Evolutionary conservation across 345 rosid genomes (phyloP), one percentile per base, ranked within the genome.

Genomic region (Cardamine resedifolia): DNA sequence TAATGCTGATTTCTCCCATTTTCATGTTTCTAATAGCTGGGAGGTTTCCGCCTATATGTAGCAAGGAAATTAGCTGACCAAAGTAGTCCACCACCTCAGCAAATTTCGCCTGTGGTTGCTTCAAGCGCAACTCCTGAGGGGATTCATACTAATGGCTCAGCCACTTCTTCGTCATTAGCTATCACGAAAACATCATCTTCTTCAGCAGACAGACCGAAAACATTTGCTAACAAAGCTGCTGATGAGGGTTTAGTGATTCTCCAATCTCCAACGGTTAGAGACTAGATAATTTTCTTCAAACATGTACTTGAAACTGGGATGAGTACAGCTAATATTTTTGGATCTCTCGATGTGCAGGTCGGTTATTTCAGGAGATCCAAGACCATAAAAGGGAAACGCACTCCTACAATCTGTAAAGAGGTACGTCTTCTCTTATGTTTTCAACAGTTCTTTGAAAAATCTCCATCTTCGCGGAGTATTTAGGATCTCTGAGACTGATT

Each of bases 351-450:
- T 5, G 18, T 47, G 72, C 81, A 92, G 98, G 96, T 90, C 43
- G 96, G 96, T 14, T 71, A 75, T 68, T 92, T 92, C 80, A 81
- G 86, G 61, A 85, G 92, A 85, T 88, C 87, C 58, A 86, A 90
- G 69, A 88, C 85, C 53, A 85, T 83, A 36, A 92, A 92, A 68
- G 92, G 90, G 38, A 85, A 84, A 77, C 86, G 85, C 16, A 78
- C 83, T 62, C 91, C 92, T 10, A 86, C 91, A 14, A 68, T 86
- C 33, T 90, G 98, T 79, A 82, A 83, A 81, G 90, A 90, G 98
- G 98, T 88, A 88, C 1, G 0, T 19, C 16, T 48, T 70, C 23
- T 61, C 38, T 44, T 41, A 34, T 58, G 15, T 34, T 47, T 12
- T 24, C 19, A 24, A 58, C 58, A 47, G 3, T 1, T 58, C 21